Base-by-base conservation (phyloP, 192 early-diverging fungal species). In the Gigaspora rosea region DNA sequence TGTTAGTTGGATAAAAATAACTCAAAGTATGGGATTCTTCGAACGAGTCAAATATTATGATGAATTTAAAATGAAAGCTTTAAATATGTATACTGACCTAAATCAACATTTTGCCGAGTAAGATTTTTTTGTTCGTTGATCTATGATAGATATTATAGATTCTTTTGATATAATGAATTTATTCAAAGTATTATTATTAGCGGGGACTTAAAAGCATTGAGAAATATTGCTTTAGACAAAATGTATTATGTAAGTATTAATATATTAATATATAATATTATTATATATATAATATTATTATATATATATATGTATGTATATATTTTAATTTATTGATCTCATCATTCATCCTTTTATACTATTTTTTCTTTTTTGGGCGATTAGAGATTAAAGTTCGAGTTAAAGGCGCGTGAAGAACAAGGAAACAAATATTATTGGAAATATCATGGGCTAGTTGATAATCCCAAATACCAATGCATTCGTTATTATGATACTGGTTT, bases 381-480 rank as follows among this genome's bases (percentile, higher is more conserved):
- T 41, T 41, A 41, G 41, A 41, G 41, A 41, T 41, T 41, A 41
- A 41, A 41, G 7, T 41, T 41, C 2, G 41, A 41, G 7, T 41
- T 41, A 41, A 41, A 41, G 7, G 7, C 0, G 7, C 41, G 41
- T 41, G 41, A 41, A 41, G 41, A 41, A 3, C 7, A 41, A 9
- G 52, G 11, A 56, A 18, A 18, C 12, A 15, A 56, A 15, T 15
- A 22, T 13, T 41, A 88, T 46, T 93, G 91, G 91, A 79, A 80
- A 67, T 90, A 86, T 67, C 87, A 88, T 58, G 83, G 87, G 32
- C 67, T 86, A 7, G 80, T 88, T 12, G 83, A 85, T 13, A 74
- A 88, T 32, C 85, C 91, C 11, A 85, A 81, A 79, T 83, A 91
- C 61, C 82, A 90, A 2, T 89, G 88, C 75, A 84, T 91, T 54